Base-by-base conservation (phyloP, 2,329 filamentous ascomycete genomes). In the Trichoderma oligosporum region DNA sequence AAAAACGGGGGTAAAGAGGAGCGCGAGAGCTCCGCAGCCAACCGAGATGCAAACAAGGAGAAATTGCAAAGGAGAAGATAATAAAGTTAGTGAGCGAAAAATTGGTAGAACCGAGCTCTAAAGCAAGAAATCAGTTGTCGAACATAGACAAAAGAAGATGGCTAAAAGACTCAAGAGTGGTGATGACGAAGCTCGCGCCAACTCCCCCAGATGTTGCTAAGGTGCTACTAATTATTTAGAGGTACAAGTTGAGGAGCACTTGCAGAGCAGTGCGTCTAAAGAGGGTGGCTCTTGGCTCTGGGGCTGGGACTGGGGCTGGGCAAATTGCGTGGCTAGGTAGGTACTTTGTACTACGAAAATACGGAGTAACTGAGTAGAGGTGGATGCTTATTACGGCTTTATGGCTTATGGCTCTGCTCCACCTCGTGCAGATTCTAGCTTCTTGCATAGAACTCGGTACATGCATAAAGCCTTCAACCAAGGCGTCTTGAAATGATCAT, bases 11-110 rank as follows among this genome's bases (percentile, higher is more conserved):
- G 36, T 47, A 27, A 47, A 54, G 60, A 61, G 63, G 64, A 66
- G 64, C 64, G 60, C 59, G 61, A 59, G 60, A 63, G 64, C 64
- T 64, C 64, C 62, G 62, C 61, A 63, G 60, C 51, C 48, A 56
- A 38, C n/a, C 18, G 36, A 52, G 38, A 42, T 14, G 38, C 42
- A 59, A 38, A 38, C 38, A 53, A 33, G 24, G 39, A 35, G 49
- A 44, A 24, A 18, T n/a, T 9, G 9, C 41, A 57, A 48, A 44
- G 20, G 44, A 33, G 44, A 20, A 20, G 16, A 38, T 16, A 25
- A 16, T 31, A 41, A 36, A 16, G 42, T 42, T 33, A 48, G 33
- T 14, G 27, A 48, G 29, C 11, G 27, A 16, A 45, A 36, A 31
- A 35, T 24, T 22, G 36, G 24, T 16, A 29, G 33, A 42, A 47